phyloP scores from a whole-genome alignment of 2,329 filamentous ascomycete species.

The Fusarium dimerum region DNA sequence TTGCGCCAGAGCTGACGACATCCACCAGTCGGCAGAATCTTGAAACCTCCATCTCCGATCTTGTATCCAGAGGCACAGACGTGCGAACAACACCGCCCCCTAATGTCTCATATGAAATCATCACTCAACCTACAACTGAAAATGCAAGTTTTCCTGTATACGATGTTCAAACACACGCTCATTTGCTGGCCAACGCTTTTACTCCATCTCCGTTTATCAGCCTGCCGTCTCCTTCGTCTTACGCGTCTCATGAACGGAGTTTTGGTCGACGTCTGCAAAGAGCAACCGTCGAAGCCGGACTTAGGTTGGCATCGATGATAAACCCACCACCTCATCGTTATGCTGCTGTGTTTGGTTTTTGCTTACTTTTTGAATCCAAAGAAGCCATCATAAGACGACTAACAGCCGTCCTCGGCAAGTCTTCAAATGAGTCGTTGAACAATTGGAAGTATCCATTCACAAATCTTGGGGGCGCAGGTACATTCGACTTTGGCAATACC shows the following conservation, averaged over 20 bases:
- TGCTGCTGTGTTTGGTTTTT: conserved; percentile 67
- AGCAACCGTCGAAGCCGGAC: conserved; percentile 62
- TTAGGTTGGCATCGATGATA: conserved; percentile 54
- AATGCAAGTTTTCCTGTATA: conserved; percentile 56
- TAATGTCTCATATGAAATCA: conserved; percentile 45
- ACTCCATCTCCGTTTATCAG: conserved; percentile 33
- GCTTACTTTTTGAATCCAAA: conserved; percentile 59
- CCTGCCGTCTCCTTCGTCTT: conserved; percentile 51
- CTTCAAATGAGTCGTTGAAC: conserved; percentile 48
- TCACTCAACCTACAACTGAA: conserved; percentile 51
- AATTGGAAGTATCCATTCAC: conserved; percentile 63
- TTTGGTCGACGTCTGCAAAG: conserved; percentile 74
- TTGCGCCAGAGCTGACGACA: conserved; percentile 2
- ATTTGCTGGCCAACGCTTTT: conserved; percentile 17
- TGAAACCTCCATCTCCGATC: not conserved
- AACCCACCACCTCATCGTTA: conserved; percentile 50
- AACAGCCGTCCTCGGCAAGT: conserved; percentile 33
- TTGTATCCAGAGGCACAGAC: not conserved
- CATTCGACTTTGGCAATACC: conserved; percentile 51
- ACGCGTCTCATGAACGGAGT: conserved; percentile 62
- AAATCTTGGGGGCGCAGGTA: conserved; percentile 67
- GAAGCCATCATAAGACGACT: conserved; percentile 49
- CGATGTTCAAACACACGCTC: conserved; percentile 15
- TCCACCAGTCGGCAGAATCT: not conserved
- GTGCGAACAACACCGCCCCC: conserved; percentile 16